Conservation (phyloP, 2,329 filamentous ascomycete species). For the Penicillium corylophilum region DNA sequence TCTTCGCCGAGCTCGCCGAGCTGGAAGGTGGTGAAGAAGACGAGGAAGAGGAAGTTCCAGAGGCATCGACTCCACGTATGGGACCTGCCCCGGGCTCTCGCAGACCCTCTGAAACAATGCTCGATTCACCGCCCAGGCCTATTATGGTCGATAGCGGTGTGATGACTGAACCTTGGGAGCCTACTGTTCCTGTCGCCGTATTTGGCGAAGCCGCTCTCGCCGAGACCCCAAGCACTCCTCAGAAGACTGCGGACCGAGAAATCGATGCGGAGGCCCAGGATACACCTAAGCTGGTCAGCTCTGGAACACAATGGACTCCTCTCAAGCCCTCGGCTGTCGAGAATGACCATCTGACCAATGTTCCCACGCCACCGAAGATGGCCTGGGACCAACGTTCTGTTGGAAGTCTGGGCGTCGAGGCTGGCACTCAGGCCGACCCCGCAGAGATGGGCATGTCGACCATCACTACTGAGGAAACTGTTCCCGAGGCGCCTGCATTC, state of each 20-base stretch:
- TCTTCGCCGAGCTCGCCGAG: slow-evolving; percentile 87
- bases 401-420: slow-evolving; percentile 15
- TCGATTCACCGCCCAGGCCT: slow-evolving; percentile 26
- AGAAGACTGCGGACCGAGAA: slow-evolving; percentile 18
- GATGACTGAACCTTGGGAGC: slow-evolving; percentile 62
- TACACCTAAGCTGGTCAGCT: slow-evolving; percentile 34
- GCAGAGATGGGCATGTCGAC: slow-evolving; percentile 32
- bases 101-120: slow-evolving; percentile 30
- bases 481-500: slow-evolving; percentile 43
- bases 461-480: slow-evolving; percentile 35
- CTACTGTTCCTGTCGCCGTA: slow-evolving; percentile 22
- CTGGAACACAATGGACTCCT: slow-evolving; percentile 46
- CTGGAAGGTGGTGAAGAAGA: slow-evolving; percentile 71
- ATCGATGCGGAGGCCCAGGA: slow-evolving; percentile 17
- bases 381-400: slow-evolving; percentile 37
- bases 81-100: slow-evolving; percentile 29
- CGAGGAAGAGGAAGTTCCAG: slow-evolving; percentile 54
- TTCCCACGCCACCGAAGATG: slow-evolving; percentile 43
- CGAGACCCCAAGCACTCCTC: slow-evolving; percentile 23
- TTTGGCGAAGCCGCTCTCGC: slow-evolving; percentile 10
- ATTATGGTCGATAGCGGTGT: slow-evolving; percentile 60
- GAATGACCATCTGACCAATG: slow-evolving; percentile 30
- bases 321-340: slow-evolving; percentile 25
- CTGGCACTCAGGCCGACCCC: slow-evolving; percentile 18
- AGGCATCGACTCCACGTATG: slow-evolving; percentile 42